Evolutionary conservation across 352 stramenopile species (phyloP).

Genomic region (Phytophthora hibernalis): DNA sequence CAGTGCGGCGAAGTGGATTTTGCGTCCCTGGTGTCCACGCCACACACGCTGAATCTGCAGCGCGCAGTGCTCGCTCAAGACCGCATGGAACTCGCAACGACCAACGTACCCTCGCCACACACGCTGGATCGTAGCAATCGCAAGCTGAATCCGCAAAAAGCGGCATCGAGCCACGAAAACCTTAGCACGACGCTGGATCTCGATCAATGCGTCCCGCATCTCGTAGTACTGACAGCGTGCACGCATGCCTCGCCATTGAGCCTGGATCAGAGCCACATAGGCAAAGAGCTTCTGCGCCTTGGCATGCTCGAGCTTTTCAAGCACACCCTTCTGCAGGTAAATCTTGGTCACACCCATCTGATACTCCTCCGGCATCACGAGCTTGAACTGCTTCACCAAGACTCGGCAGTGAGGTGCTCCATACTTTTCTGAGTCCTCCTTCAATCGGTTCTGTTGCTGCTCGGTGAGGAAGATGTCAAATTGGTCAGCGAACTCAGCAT

Average conservation of each 20-base stretch:
- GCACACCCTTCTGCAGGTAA: slow-evolving; percentile 85
- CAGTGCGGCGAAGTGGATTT: slow-evolving; percentile 26
- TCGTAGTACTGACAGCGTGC: slow-evolving; percentile 44
- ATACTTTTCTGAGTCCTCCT: slow-evolving; percentile 35
- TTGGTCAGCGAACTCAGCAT: slow-evolving; percentile 72
- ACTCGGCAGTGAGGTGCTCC: slow-evolving; percentile 47
- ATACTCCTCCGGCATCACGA: slow-evolving; percentile 70
- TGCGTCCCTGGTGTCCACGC: slow-evolving; percentile 44
- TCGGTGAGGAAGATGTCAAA: slow-evolving; percentile 76
- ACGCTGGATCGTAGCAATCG: slow-evolving; percentile 41
- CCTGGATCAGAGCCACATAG: slow-evolving; percentile 70
- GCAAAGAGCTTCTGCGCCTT: slow-evolving; percentile 75
- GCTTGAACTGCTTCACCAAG: slow-evolving; percentile 69
- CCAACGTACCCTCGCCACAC: slow-evolving; percentile 53
- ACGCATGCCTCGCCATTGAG: slow-evolving; percentile 60
- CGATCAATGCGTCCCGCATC: slow-evolving; percentile 42
- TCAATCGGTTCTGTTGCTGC: slow-evolving; percentile 41
- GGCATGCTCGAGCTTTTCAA: slow-evolving; percentile 71
- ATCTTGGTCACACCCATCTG: slow-evolving; percentile 89
- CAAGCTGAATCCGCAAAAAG: slow-evolving; percentile 39
- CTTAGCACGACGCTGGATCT: slow-evolving; percentile 59
- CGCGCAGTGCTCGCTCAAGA: slow-evolving; percentile 44
- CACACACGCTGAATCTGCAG: slow-evolving; percentile 57
- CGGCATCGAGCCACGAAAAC: slow-evolving; percentile 50
- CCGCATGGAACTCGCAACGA: slow-evolving; percentile 40